Evolutionary conservation across 495 filamentous ascomycete species (phyloP).

Genomic region (Lepidopterella palustris): DNA sequence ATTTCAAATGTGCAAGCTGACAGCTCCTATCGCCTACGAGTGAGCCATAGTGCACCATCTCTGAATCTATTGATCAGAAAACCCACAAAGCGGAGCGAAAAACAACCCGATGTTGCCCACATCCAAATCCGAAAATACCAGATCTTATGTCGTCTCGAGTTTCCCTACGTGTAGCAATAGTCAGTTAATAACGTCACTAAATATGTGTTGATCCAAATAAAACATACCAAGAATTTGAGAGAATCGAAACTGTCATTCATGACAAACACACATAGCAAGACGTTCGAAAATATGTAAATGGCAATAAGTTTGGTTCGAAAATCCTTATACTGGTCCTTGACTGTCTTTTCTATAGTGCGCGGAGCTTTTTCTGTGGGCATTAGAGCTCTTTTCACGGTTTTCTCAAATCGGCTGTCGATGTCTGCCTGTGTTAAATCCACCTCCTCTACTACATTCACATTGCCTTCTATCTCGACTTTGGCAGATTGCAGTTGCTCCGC

Average conservation of each 20-base stretch:
- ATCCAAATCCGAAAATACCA: too few species aligned
- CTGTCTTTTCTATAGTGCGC: conserved; percentile 69
- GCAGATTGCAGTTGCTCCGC: conserved; percentile 89
- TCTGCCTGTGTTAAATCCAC: conserved; percentile 94
- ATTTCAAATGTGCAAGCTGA: too few species aligned
- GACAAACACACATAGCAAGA: conserved; percentile 76
- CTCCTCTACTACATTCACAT: conserved; percentile 88
- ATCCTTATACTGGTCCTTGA: conserved; percentile 97
- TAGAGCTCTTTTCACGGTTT: conserved; percentile 90
- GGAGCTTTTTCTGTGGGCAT: conserved; percentile 66
- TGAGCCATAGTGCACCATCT: too few species aligned
- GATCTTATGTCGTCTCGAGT: too few species aligned
- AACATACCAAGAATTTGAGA: conserved; percentile 79
- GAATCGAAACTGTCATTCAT: conserved; percentile 76
- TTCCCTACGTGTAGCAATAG: too few species aligned
- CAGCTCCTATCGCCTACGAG: too few species aligned
- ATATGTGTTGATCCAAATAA: too few species aligned
- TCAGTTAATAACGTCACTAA: too few species aligned
- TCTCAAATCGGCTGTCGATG: conserved; percentile 95
- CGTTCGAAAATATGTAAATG: conserved; percentile 93
- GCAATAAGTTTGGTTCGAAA: conserved; percentile 93
- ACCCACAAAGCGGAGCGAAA: too few species aligned
- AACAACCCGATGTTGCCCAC: too few species aligned
- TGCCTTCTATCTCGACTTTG: conserved; percentile 71
- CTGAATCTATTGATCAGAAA: too few species aligned